phyloP scores from a whole-genome alignment of 345 rosid genomes.

The Lepidium africanum region DNA sequence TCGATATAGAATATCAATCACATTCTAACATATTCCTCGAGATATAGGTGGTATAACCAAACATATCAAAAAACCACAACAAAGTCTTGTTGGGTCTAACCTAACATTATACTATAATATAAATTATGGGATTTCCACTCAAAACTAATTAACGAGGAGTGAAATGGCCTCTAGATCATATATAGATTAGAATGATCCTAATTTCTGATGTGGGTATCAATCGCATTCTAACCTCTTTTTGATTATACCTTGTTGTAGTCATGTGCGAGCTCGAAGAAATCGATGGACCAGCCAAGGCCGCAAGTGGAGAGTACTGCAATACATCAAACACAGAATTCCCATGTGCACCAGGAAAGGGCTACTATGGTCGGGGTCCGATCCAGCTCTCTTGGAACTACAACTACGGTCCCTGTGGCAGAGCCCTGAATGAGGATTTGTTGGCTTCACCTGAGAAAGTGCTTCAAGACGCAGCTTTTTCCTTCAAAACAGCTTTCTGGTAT shows the following conservation, averaged over 20 bases:
- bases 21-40: too few species aligned
- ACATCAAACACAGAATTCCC: conserved; percentile 30
- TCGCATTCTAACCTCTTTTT: too few species aligned
- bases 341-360: conserved; percentile 39
- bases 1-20: too few species aligned
- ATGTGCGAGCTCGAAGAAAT: conserved; percentile 51
- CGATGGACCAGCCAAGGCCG: conserved; percentile 25
- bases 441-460: conserved; percentile 53
- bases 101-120: too few species aligned
- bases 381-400: conserved; percentile 59
- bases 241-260: conserved; percentile 19
- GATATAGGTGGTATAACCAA: too few species aligned
- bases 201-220: too few species aligned
- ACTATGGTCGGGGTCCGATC: conserved; percentile 61
- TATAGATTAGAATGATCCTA: too few species aligned
- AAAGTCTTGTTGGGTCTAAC: too few species aligned
- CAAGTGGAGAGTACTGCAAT: conserved; percentile 31
- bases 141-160: too few species aligned
- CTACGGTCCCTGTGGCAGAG: conserved; percentile 51
- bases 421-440: conserved; percentile 34
- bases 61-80: too few species aligned
- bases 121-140: too few species aligned
- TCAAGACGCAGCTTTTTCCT: conserved; percentile 39
- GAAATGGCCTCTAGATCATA: too few species aligned
- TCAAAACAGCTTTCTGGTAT: conserved; percentile 64